Evolutionary conservation across 2,329 filamentous ascomycete genomes (phyloP), one percentile per base, ranked within the genome.

Genomic region (Alternaria solani): DNA sequence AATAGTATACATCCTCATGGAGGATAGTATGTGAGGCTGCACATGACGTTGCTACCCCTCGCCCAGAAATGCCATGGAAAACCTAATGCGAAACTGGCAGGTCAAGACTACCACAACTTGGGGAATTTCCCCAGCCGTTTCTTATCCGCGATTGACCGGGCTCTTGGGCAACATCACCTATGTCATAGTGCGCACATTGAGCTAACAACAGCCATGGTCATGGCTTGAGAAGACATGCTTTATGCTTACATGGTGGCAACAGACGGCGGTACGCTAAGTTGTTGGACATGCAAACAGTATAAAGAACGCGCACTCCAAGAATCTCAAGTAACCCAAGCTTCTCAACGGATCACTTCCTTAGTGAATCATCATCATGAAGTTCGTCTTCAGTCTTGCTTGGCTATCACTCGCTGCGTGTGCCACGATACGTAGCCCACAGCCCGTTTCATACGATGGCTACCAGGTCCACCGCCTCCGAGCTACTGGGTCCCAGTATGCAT

Each of bases 381-480:
- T 66, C 30, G 9, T 58, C 38, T 41, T 68, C 26, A 61, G 36
- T 28, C 59, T 69, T 34, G 62, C 60, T 32, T 58, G 63, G 39
- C 44, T 66, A 25, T 65, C 68, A 30, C 59, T 72, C 18, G 65
- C 51, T 44, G 63, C 60, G 18, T 61, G 63, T 52, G 55, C 63
- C 12, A 63, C 64, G 12, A 56, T 68, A 39, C 67, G 75, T 64
- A 66, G 73, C 71, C 54, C 75, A 23, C 57, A 60, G 12, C 46
- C 49, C 23, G 59, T 56, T 11, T 58, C 72, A 51, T 81, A 83
- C 64, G 75, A 80, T 66, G 80, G 80, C 34, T 78, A 77, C 47
- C 76, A 79, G 59, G 80, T 81, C 34, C 72, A 81, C 54, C 78
- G 79, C 32, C 70, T 81, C 48, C 73, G 76, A 25, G 71, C 76